Base-by-base conservation (phyloP, 225 moss, liverwort and hornwort genomes). In the Climacium dendroides region DNA sequence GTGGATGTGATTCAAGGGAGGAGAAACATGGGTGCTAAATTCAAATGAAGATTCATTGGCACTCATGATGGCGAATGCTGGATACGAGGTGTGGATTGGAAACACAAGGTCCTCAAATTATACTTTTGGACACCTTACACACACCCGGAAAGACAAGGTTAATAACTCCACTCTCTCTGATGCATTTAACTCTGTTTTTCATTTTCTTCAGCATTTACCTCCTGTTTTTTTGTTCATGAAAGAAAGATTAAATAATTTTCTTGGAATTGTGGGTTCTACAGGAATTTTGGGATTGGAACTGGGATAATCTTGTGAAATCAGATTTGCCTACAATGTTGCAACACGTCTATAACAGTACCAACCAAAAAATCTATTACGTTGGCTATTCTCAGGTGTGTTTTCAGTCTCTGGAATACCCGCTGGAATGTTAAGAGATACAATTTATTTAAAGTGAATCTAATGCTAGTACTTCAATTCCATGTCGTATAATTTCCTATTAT, bases 71-170 rank as follows among this genome's bases (percentile, higher is more conserved):
- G 97, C 93, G 29, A 62, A 89, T 83, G 84, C 93, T 57, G 96
- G 96, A 48, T 97, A 92, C 12, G 95, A 97, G 4, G 96, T 97
- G 50, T 97, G 97, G 97, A 93, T 97, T 65, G 97, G 97, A 67
- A 97, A 97, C 75, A 82, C 93, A 4, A 91, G 97, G 29, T 95
- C 97, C 43, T 94, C 97, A 53, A 93, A 93, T 62, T 96, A 91
- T 73, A 97, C 96, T 59, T 92, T 76, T 78, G 97, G 97, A 54
- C 97, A 97, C 81, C 45, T 90, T 9, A 81, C 5, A 3, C 48
- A 87, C 39, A 85, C 78, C 4, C 92, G 93, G 61, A 72, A 87
- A 60, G 95, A 96, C 83, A 88, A 97, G 95, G 97, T 96, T 43
- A 7, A 30, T 22, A 34, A 43, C 67, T 60, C 78, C 20, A 45